These are phyloP conservation scores for Geranium brycei DNA, from an alignment of 345 rosid species.

Conservation along the genomic window DNA sequence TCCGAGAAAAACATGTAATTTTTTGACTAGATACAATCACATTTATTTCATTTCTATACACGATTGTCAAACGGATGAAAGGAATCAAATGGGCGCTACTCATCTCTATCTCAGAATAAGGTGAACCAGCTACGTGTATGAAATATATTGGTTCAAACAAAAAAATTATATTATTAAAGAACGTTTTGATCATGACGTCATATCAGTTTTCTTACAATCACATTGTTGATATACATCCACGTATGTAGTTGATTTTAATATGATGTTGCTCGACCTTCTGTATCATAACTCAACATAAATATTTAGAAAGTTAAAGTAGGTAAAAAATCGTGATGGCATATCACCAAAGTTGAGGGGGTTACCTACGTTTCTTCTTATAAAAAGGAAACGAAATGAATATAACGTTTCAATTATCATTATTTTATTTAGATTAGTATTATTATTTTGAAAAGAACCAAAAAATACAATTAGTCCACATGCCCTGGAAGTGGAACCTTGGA, in stretches of 20 bases:
- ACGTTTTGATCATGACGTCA: too few relatives aligned
- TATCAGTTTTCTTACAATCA: neutral
- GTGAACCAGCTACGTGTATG: neutral
- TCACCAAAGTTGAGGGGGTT: neutral
- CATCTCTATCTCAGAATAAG: neutral
- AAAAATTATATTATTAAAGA: too few relatives aligned
- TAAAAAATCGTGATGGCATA: neutral
- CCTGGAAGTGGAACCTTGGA: too few relatives aligned
- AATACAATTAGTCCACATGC: too few relatives aligned
- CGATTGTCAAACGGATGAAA: neutral
- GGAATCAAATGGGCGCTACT: neutral
- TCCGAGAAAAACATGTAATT: neutral
- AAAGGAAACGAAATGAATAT: neutral
- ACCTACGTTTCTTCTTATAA: neutral
- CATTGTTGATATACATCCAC: neutral
- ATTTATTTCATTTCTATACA: neutral
- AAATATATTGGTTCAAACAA: neutral
- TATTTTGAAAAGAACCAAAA: neutral
- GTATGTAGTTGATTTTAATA: neutral
- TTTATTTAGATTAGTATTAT: too few relatives aligned
- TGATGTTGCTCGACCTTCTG: neutral
- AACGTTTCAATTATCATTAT: neutral
- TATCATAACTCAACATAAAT: neutral
- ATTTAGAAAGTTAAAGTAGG: neutral
- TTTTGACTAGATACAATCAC: neutral